Evolutionary conservation across 208 protist genomes (phyloP), one percentile per base, ranked within the genome.

Genomic region (Wallacemonas sp.): DNA sequence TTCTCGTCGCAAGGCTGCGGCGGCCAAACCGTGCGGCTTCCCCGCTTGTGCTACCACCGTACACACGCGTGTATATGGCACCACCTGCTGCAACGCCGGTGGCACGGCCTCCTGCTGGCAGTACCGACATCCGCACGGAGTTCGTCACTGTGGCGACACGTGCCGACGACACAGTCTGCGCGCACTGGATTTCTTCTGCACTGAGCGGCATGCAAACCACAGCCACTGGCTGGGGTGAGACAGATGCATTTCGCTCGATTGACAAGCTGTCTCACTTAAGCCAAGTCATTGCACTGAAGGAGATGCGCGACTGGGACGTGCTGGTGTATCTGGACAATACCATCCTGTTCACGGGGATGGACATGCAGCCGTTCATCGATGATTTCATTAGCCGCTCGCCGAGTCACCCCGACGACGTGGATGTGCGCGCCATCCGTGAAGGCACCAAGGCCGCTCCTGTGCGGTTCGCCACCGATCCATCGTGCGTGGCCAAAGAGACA

Each of bases 231-330:
- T 59, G 48, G 48, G 48, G 26, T 23, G 26, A 16, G 44, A 49
- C 44, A 8, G 39, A 59, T n/a, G 22, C 4, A 8, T 3, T 25
- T 12, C 10, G 39, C 4, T 18, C 11, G 7, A 5, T 41, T 25
- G 32, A 59, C n/a, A 36, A 36, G 36, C 31, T 59, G 14, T 8
- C 11, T 12, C 32, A n/a, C 32, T 12, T 59, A 12, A 59, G n/a
- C 8, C 25, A 41, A 2, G 22, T n/a, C 32, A 41, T 41, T 3
- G 31, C 26, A 29, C 18, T 44, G 26, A 33, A 41, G n/a, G n/a
- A 23, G 7, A 36, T 59, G 52, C 52, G 52, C 10, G 52, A 59
- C 52, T 59, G 52, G 52, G 52, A 59, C 28, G 52, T 59, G 31
- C 10, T 59, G 29, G 31, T 59, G 12, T 59, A 59, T 18, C 12